Conservation (phyloP, 2,329 filamentous ascomycete species). For the Tolypocladium album region DNA sequence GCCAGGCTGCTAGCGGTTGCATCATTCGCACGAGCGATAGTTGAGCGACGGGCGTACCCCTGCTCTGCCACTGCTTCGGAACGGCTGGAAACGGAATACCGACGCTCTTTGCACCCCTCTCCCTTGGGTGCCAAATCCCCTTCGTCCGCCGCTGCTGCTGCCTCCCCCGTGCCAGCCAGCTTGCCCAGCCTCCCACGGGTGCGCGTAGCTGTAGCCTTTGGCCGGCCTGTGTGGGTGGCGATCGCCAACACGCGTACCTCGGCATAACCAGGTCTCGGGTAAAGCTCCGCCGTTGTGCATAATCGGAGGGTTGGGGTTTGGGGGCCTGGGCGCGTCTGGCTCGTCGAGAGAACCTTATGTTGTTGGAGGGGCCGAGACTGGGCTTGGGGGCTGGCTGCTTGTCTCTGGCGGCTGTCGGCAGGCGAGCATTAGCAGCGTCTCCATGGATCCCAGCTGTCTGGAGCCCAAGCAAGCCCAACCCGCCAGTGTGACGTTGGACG, state of each 20-base stretch:
- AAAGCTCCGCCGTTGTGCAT: conserved; percentile 4
- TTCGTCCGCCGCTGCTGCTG: neutral
- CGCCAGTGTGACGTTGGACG: conserved; percentile 4
- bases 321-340: neutral
- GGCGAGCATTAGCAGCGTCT: neutral
- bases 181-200: neutral
- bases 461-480: neutral
- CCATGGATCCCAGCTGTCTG: neutral
- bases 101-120: neutral
- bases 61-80: conserved; percentile 4
- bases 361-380: neutral
- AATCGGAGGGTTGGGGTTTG: conserved; percentile 5
- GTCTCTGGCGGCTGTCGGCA: neutral
- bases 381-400: neutral
- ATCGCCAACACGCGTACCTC: conserved; percentile 1
- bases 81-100: conserved; percentile 10
- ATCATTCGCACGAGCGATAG: neutral
- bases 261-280: neutral
- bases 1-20: neutral
- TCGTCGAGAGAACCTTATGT: neutral
- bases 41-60: conserved; percentile 1
- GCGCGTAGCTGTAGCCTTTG: neutral
- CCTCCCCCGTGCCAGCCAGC: neutral
- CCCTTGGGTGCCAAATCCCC: neutral
- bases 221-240: neutral